Evolutionary conservation across 495 filamentous ascomycete species (phyloP).

Genomic region (Trichoderma gamsii): DNA sequence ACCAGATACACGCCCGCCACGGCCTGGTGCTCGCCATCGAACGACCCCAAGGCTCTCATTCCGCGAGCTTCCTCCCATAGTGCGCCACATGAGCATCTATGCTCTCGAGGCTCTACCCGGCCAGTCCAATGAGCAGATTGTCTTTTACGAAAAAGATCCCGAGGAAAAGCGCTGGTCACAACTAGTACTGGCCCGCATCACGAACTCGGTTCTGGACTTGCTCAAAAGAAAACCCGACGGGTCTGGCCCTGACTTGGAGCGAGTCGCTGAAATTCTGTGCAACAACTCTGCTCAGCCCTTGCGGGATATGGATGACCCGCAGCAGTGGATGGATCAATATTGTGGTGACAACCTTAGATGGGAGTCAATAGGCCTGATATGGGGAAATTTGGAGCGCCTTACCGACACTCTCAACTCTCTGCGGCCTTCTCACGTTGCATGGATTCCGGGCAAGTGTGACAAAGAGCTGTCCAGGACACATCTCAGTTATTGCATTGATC

Average conservation of each 20-base stretch:
- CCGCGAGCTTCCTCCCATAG: background rate
- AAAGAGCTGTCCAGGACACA: background rate
- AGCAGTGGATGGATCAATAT: constrained; percentile 35
- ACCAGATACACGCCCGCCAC: background rate
- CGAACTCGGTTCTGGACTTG: background rate
- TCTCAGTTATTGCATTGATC: background rate
- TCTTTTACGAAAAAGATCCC: background rate
- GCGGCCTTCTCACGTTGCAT: background rate
- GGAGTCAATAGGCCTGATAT: constrained; percentile 52
- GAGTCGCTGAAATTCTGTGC: constrained; percentile 17
- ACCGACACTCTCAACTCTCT: background rate
- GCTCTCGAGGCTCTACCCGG: background rate
- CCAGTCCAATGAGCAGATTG: background rate
- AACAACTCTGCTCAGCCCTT: constrained; percentile 24
- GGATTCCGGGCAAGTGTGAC: background rate
- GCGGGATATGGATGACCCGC: constrained; percentile 30
- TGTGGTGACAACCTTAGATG: constrained; percentile 51
- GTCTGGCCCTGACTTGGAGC: background rate
- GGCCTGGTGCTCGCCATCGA: background rate
- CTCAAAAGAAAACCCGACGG: background rate
- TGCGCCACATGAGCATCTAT: constrained; percentile 12
- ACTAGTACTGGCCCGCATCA: background rate
- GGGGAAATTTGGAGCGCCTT: constrained; percentile 35
- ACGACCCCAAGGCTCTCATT: background rate
- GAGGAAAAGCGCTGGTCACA: background rate